These are phyloP conservation scores for Sequoia sempervirens DNA, from an alignment of 75 land plant species.

Conservation along the genomic window DNA sequence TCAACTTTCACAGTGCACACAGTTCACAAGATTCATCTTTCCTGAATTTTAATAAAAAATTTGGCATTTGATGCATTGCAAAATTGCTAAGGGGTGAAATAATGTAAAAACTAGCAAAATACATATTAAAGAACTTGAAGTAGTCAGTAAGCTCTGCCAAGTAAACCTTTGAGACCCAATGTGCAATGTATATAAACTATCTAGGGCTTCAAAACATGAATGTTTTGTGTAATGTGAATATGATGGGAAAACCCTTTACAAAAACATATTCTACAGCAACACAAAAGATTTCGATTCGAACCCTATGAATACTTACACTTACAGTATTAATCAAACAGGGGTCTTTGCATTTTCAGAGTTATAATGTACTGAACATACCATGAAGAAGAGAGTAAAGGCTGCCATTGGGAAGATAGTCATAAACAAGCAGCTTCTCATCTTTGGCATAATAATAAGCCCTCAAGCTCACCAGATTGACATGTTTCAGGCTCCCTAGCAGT, in stretches of 20 bases:
- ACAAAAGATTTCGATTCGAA: no score
- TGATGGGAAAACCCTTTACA: no score
- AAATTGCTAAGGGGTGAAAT: no score
- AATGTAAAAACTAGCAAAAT: no score
- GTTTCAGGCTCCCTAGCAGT: slow-evolving; percentile 3
- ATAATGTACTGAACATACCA: slow-evolving; percentile 2
- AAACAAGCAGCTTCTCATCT: slow-evolving; percentile 26
- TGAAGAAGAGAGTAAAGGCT: slow-evolving; percentile 20
- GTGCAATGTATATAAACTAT: neutral
- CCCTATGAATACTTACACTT: neutral
- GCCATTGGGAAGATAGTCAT: slow-evolving; percentile 23
- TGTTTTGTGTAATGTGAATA: neutral
- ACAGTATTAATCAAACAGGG: neutral
- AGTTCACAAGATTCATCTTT: no score
- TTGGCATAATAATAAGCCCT: slow-evolving; percentile 20
- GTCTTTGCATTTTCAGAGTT: neutral
- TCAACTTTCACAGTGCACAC: no score
- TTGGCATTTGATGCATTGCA: no score
- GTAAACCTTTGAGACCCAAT: no score
- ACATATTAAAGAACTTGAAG: no score
- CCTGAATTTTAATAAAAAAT: no score
- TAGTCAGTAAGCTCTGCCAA: no score
- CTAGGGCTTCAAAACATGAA: neutral
- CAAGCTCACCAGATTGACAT: slow-evolving; percentile 14
- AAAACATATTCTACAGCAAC: no score